Evolutionary conservation across 305 asterid genomes (phyloP).

Genomic region (Solanum hybrid): DNA sequence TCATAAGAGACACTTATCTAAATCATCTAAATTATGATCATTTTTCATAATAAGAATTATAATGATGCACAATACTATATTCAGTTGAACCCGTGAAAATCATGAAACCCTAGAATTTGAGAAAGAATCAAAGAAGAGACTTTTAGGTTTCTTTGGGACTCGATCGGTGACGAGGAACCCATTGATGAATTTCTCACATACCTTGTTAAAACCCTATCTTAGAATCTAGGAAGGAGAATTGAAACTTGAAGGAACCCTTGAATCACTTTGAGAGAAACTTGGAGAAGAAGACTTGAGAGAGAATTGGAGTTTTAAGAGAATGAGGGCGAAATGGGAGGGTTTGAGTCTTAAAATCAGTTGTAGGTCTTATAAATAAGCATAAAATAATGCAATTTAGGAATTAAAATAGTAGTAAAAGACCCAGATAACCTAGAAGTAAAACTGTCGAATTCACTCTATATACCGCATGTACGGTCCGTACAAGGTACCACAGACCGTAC

Average conservation of each 20-base stretch:
- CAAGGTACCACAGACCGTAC: too few species aligned
- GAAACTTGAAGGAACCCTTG: neutral
- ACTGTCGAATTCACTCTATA: too few species aligned
- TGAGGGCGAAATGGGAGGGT: too few species aligned
- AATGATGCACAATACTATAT: too few species aligned
- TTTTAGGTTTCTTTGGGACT: neutral
- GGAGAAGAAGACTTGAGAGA: neutral
- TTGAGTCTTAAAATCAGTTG: too few species aligned
- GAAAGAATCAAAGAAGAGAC: neutral
- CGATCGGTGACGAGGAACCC: neutral
- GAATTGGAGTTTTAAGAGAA: too few species aligned
- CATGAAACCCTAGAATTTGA: neutral
- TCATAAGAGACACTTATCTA: neutral
- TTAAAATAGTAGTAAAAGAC: too few species aligned
- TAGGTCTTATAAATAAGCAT: too few species aligned
- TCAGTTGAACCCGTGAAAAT: neutral
- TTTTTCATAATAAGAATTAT: neutral
- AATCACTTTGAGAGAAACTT: neutral
- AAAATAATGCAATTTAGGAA: too few species aligned
- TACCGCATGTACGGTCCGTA: too few species aligned
- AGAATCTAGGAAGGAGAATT: neutral
- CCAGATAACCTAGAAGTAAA: too few species aligned
- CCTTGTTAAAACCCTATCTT: neutral
- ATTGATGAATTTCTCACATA: neutral
- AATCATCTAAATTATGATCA: neutral